Percentiles rank a stretch among this genome's conserved stretches.
Evolutionary conservation across 495 filamentous ascomycete species (phyloP).

Genomic region (Penicillium waksmanii): DNA sequence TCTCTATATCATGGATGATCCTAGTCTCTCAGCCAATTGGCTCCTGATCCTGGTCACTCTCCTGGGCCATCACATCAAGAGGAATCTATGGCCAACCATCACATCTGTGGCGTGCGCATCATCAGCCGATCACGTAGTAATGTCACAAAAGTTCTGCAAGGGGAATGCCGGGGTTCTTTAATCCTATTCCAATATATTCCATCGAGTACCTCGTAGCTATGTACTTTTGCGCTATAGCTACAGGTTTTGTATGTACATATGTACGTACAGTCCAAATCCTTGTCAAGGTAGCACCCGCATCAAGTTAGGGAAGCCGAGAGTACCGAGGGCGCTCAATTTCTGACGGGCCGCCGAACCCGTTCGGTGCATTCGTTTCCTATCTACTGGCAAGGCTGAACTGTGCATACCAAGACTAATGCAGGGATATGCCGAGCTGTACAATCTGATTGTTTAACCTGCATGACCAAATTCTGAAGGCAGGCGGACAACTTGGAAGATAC

Average conservation of each 20-base stretch:
- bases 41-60: not conserved
- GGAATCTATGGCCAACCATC: slow-evolving; percentile 18
- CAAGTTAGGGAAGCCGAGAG: not conserved
- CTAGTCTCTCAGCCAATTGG: slow-evolving; percentile 16
- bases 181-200: too few species aligned
- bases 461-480: not conserved
- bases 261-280: not conserved
- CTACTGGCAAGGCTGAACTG: not conserved
- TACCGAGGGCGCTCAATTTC: not conserved
- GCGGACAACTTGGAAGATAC: not conserved
- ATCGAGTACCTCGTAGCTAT: too few species aligned
- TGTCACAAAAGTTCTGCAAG: slow-evolving; percentile 21
- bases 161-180: not conserved
- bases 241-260: not conserved
- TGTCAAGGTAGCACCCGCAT: not conserved
- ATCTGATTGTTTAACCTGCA: slow-evolving; percentile 1
- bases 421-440: not conserved
- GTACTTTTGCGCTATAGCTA: slow-evolving; percentile 3
- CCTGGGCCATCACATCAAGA: slow-evolving; percentile 13
- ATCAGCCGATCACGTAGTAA: slow-evolving; percentile 11
- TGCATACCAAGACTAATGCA: slow-evolving; percentile 4
- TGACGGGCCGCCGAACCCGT: not conserved
- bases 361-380: not conserved
- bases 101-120: slow-evolving; percentile 20
- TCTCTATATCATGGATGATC: slow-evolving; percentile 5